Conservation (phyloP, 2,329 filamentous ascomycete genomes). For the Aureobasidium sp. region DNA sequence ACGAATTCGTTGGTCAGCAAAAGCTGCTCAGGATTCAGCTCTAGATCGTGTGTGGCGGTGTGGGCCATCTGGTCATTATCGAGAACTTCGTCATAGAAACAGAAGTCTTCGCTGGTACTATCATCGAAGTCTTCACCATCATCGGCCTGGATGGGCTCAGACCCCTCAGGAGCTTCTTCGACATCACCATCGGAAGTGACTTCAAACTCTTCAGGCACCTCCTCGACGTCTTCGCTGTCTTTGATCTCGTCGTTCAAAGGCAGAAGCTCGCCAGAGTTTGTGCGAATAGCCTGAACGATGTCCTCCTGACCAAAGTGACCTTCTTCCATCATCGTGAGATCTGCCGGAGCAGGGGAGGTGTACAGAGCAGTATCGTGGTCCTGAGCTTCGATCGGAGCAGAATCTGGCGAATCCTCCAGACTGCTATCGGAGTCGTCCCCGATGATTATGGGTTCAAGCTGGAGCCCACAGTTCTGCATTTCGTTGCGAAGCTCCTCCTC, state of each 20-base stretch:
- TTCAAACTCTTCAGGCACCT: background rate
- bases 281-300: slow-evolving; percentile 1
- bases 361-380: background rate
- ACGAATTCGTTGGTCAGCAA: background rate
- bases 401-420: background rate
- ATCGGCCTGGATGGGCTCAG: too few relatives aligned
- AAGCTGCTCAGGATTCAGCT: background rate
- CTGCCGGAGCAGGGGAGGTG: background rate
- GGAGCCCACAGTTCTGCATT: background rate
- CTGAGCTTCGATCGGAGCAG: too few relatives aligned
- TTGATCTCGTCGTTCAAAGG: background rate
- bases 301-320: background rate
- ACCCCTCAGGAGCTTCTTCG: background rate
- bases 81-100: background rate
- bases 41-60: background rate
- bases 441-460: background rate
- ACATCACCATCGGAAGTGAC: background rate
- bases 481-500: too few relatives aligned
- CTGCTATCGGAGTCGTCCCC: background rate
- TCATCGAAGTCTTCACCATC: too few relatives aligned
- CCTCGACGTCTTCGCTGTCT: background rate
- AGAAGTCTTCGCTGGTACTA: too few relatives aligned
- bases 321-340: background rate
- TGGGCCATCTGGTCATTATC: background rate
- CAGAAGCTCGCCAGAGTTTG: background rate